Base-by-base conservation (phyloP, 352 stramenopile genomes). In the Hyaloperonospora brassicae region DNA sequence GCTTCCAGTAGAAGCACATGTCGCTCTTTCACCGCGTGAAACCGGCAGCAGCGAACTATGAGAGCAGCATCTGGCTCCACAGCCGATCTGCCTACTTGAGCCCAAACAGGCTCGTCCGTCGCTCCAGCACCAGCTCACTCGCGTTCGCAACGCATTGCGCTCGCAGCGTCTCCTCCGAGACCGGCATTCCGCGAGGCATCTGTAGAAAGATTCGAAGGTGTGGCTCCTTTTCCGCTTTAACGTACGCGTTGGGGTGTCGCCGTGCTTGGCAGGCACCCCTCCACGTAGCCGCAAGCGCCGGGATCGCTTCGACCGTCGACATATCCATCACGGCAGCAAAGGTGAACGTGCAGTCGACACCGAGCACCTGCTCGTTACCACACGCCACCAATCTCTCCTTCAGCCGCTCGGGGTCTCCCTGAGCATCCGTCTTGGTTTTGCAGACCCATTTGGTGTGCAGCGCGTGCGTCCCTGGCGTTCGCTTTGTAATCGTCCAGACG, bases 61-160 rank as follows among this genome's bases (percentile, higher is more conserved):
- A 9, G 22, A 66, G 31, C 3, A 68, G 36, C 2, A 61, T 17
- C 39, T 70, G 31, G 48, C 51, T 50, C 64, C 69, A 75, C 10
- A 79, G 40, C 0, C 55, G 22, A 0, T 57, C 66, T 1, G 66
- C 62, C 34, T 74, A 62, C 35, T 68, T 68, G 0, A 72, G 27
- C 0, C 66, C 69, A 34, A 75, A 75, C 0, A 75, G 48, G 57
- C 70, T 40, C 13, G 3, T 31, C 3, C 27, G 27, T 7, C 3
- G 27, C 27, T 31, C 27, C 35, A 40, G 35, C 35, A 40, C 35
- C 2, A 40, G 35, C 9, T 40, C 13, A 10, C 14, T 40, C 35
- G 35, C 13, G 35, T 10, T 13, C 35, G 35, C 35, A 40, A 10
- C 35, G 14, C 14, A 13, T 40, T 40, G 11, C 27, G 10, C 13